Evolutionary conservation across 352 stramenopile genomes (phyloP), one percentile per base, ranked within the genome.

Genomic region (Phytophthora cactorum): DNA sequence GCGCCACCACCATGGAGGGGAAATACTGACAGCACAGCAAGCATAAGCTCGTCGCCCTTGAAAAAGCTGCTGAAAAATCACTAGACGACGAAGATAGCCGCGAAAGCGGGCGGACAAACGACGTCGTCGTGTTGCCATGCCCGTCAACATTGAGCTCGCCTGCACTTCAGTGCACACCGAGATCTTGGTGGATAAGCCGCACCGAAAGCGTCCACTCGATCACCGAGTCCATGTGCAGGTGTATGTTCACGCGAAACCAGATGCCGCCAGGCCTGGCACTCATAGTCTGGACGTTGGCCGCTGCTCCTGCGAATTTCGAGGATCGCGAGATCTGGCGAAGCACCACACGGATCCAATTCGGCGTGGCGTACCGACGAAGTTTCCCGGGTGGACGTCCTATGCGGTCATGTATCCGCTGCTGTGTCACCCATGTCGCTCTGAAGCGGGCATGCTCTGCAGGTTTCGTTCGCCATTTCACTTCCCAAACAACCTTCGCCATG

Each of bases 191-290:
- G 31, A 34, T 56, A 17, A 44, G 43, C 34, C 31, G 22, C 51
- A 57, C 32, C 51, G 51, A 57, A 57, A 57, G 51, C 51, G 50
- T 32, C 8, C 50, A 44, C 50, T 56, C 31, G 50, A 56, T 25
- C 50, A 57, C 32, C 51, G 31, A 56, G 51, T 57, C 34, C 34
- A 32, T 34, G 31, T 31, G 14, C 34, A 46, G 9, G 51, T 57
- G 51, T 32, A 45, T 34, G 51, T 44, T 29, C 17, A 57, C 32
- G 32, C 51, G 32, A 56, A 57, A 34, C 51, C 51, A 57, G 51
- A 57, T 57, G 51, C 51, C 34, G n/a, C 14, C 17, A 25, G 32
- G 17, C 12, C 17, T 25, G 51, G 46, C 17, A 46, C 10, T 57
- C 51, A 57, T 34, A 57, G 50, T 8, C 50, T 29, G 50, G 22